A percentile compares a stretch with the other conserved stretches of the same genome.
phyloP scores from a whole-genome alignment of 164 flowering plant species.

The Platanus orientalis region DNA sequence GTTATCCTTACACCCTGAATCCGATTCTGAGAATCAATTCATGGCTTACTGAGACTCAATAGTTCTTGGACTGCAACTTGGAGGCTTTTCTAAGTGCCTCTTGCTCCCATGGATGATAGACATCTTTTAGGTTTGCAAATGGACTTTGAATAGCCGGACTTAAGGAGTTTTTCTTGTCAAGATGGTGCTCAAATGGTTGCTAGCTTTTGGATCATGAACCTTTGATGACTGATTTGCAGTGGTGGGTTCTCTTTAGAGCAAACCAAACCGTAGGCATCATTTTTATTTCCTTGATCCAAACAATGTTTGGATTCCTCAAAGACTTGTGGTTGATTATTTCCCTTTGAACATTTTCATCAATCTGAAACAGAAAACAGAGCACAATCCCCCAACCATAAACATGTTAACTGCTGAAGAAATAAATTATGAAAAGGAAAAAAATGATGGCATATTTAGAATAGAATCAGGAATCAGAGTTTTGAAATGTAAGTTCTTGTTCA shows the following conservation, averaged over 20 bases:
- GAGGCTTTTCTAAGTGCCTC: slow-evolving; percentile 71
- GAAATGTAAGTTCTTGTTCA: too few relatives aligned
- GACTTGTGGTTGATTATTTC: too few relatives aligned
- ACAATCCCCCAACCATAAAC: too few relatives aligned
- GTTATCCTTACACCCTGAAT: slow-evolving; percentile 84
- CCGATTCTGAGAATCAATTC: slow-evolving; percentile 83
- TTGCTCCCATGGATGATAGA: slow-evolving; percentile 90
- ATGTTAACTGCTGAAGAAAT: too few relatives aligned
- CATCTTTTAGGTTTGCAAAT: slow-evolving; percentile 95
- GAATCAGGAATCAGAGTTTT: too few relatives aligned
- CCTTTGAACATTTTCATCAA: too few relatives aligned
- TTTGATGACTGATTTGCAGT: slow-evolving; percentile 83
- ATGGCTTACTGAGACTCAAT: slow-evolving; percentile 94
- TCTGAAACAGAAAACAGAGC: too few relatives aligned
- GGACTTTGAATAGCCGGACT: slow-evolving; percentile 97
- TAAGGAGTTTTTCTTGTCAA: slow-evolving; percentile 53
- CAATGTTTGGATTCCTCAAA: too few relatives aligned
- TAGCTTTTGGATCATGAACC: slow-evolving; percentile 75
- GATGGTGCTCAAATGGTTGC: slow-evolving; percentile 53
- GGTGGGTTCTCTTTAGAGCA: slow-evolving; percentile 71
- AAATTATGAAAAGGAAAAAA: too few relatives aligned
- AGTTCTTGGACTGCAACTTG: slow-evolving; percentile 89
- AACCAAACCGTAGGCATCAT: slow-evolving; percentile 94
- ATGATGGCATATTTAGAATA: too few relatives aligned
- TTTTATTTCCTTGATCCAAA: slow-evolving; percentile 21